A percentile compares a stretch with the other conserved stretches of the same genome.
phyloP scores from a whole-genome alignment of 176 grass and related monocot genomes.

The Oryza australiensis region DNA sequence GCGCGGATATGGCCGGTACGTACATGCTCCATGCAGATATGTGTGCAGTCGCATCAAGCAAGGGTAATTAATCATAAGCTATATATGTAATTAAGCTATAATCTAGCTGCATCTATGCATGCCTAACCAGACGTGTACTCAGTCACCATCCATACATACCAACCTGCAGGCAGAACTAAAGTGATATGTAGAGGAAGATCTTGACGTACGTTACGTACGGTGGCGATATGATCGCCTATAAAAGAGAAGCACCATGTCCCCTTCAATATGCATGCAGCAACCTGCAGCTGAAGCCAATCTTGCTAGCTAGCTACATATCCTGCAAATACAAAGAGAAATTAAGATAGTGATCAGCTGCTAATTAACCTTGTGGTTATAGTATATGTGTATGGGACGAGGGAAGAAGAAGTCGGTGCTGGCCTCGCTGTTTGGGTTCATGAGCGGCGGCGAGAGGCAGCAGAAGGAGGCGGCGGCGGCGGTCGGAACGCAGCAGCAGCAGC shows the following conservation, averaged over 20 bases:
- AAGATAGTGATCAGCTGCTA: no score
- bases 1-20: not conserved
- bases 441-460: not conserved
- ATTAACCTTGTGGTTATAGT: no score
- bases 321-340: no score
- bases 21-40: not conserved
- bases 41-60: not conserved
- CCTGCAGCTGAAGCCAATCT: not conserved
- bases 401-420: not conserved
- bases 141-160: no score
- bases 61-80: not conserved
- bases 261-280: not conserved
- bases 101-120: not conserved
- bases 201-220: no score
- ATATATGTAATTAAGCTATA: not conserved
- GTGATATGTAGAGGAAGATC: not conserved
- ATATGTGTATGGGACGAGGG: not conserved
- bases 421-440: not conserved
- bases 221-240: not conserved
- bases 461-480: not conserved
- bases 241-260: not conserved
- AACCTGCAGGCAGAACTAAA: not conserved
- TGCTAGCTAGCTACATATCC: no score
- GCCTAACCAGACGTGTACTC: no score
- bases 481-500: not conserved